Evolutionary conservation across 805 yeast species (phyloP), one percentile per base, ranked within the genome.

Genomic region (Metschnikowia aberdeeniae): DNA sequence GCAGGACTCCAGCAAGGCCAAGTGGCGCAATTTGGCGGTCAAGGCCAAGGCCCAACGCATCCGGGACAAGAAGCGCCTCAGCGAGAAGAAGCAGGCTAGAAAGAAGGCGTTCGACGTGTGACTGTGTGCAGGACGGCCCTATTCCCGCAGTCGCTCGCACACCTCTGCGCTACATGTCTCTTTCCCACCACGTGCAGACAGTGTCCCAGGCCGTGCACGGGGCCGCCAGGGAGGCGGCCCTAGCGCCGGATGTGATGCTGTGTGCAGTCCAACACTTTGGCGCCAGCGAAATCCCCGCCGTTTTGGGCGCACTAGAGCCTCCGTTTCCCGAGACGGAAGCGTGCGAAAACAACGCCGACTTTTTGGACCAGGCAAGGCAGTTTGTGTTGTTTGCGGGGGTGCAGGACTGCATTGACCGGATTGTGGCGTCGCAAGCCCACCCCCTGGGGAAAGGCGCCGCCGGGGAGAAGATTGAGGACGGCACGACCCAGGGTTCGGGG

Each of bases 21-120:
- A 76, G 55, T 84, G 89, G 90, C 63, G 63, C 7, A 60, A 62
- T 5, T 62, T 70, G 9, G 59, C 58, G 10, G 61, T 56, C 34
- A 64, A 53, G 35, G 50, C 52, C 13, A 67, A 62, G 32, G 73
- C 69, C 49, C 62, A 58, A 33, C 48, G 72, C 30, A 42, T 67
- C 29, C 54, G 57, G 44, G 53, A 62, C 34, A 71, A 72, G 55
- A 69, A 66, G 60, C 57, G 59, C 36, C 61, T 57, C 13, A 61
- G 72, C 41, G 75, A 71, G 20, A 71, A 68, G 57, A 68, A 67
- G 54, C 64, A 61, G 50, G 43, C 51, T 22, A 48, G 76, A 33
- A 62, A 68, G 5, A 66, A 62, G 56, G 63, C 60, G 29, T 63
- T 71, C 44, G 73, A 69, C 41, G 30, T 56, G 17, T 58, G 33